A percentile compares a stretch with the other conserved stretches of the same genome.
These are phyloP conservation scores for Chytriomyces sp. DNA, from an alignment of 192 early-diverging fungal species.

Conservation along the genomic window DNA sequence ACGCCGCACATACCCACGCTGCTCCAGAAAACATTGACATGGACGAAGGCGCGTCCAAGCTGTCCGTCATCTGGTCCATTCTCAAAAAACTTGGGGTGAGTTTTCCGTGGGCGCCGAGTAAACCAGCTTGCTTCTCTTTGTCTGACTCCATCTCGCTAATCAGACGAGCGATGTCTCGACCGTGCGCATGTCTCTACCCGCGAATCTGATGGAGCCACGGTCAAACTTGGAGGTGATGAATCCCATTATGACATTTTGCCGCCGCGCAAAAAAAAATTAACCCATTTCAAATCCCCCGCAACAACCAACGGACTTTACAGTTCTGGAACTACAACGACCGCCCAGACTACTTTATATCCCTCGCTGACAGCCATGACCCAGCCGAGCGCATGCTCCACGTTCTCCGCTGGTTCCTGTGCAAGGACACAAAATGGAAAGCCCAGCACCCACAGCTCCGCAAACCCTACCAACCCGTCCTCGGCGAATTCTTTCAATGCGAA, in stretches of 20 bases:
- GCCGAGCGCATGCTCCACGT: conserved; percentile 73
- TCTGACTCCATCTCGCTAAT: not conserved
- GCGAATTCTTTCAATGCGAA: conserved; percentile 87
- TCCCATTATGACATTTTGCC: not conserved
- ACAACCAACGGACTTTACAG: not conserved
- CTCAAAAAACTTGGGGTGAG: conserved; percentile 17
- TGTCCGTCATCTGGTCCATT: conserved; percentile 29
- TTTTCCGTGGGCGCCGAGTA: conserved; percentile 1
- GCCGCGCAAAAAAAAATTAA: not conserved
- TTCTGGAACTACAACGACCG: conserved; percentile 77
- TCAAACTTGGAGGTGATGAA: conserved; percentile 66
- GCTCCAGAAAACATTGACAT: conserved; percentile 29
- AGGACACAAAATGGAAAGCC: conserved; percentile 64
- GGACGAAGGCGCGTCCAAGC: conserved; percentile 27
- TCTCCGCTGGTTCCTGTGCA: conserved; percentile 75
- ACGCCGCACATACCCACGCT: not conserved
- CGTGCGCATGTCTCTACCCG: conserved; percentile 72
- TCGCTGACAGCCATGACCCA: conserved; percentile 65
- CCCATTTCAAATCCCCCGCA: not conserved
- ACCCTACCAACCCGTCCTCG: conserved; percentile 93
- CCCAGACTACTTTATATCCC: conserved; percentile 72
- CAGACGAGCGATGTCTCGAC: conserved; percentile 67
- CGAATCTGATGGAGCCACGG: conserved; percentile 71
- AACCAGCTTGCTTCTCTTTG: not conserved
- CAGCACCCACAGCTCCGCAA: conserved; percentile 84